Conservation (phyloP, 1,139 yeast genomes). For the Kurtzmaniella quercitrusa region DNA sequence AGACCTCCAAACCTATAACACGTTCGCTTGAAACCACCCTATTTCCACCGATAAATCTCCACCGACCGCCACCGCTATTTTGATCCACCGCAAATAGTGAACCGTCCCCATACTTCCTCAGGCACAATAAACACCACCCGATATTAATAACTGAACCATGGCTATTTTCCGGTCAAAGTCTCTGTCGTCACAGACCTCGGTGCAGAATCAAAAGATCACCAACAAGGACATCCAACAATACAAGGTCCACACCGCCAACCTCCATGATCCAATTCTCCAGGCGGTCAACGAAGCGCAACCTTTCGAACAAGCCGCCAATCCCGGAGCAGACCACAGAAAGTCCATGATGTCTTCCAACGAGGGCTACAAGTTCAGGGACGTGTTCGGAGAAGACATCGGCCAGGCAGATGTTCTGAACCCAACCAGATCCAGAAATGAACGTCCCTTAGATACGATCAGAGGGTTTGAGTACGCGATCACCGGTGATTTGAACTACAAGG, state of each 20-base stretch:
- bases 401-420: conserved; percentile 89
- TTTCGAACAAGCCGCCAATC: conserved; percentile 68
- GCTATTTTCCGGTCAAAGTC: conserved; percentile 40
- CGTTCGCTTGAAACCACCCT: not conserved
- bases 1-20: not conserved
- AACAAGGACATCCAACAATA: conserved; percentile 22
- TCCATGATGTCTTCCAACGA: conserved; percentile 32
- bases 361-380: conserved; percentile 58
- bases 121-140: not conserved
- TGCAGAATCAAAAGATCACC: conserved; percentile 31
- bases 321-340: conserved; percentile 29
- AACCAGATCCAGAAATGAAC: conserved; percentile 84
- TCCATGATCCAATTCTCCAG: conserved; percentile 83
- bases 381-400: conserved; percentile 73
- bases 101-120: not conserved
- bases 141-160: conserved; percentile 16
- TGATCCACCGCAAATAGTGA: not conserved
- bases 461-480: conserved; percentile 90
- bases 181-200: conserved; percentile 9
- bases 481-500: conserved; percentile 74
- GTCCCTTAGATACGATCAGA: conserved; percentile 93
- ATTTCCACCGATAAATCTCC: not conserved
- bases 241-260: conserved; percentile 55
- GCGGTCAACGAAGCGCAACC: conserved; percentile 97
- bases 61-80: not conserved